These are phyloP conservation scores for Lachnellula occidentalis DNA, from an alignment of 2,329 filamentous ascomycete genomes.

Conservation along the genomic window DNA sequence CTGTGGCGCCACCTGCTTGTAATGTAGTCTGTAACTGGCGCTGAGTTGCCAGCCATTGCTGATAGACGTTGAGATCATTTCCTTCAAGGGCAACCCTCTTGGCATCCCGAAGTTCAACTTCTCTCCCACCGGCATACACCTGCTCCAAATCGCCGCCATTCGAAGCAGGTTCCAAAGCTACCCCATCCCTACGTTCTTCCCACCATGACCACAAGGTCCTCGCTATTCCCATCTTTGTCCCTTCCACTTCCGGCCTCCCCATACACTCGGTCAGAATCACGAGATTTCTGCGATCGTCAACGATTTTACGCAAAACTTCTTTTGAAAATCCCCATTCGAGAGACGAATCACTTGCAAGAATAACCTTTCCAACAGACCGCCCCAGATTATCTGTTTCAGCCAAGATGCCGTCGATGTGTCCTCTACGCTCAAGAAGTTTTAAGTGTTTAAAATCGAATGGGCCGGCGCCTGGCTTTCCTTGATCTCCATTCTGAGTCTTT, in stretches of 20 bases:
- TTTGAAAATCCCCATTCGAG: conserved; percentile 95
- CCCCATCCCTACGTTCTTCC: conserved; percentile 60
- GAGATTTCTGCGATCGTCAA: conserved; percentile 72
- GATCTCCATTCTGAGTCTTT: conserved; percentile 40
- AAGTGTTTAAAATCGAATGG: conserved; percentile 90
- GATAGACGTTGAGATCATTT: conserved; percentile 74
- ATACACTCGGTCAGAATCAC: conserved; percentile 80
- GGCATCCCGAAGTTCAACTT: conserved; percentile 56
- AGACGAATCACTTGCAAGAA: conserved; percentile 84
- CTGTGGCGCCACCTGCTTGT: conserved; percentile 61
- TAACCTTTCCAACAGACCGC: conserved; percentile 58
- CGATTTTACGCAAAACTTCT: conserved; percentile 68
- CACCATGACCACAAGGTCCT: conserved; percentile 77
- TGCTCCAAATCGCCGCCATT: conserved; percentile 58
- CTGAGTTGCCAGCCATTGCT: conserved; percentile 87
- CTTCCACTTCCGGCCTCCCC: conserved; percentile 32
- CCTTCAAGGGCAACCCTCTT: conserved; percentile 63
- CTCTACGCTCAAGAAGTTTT: conserved; percentile 74
- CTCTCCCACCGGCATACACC: conserved; percentile 58
- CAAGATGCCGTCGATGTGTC: conserved; percentile 68
- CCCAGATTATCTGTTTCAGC: conserved; percentile 38
- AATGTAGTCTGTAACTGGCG: conserved; percentile 79
- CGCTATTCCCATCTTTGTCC: conserved; percentile 44
- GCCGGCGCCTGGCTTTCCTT: conserved; percentile 48
- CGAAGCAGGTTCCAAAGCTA: conserved; percentile 49